Percentiles rank a stretch among this genome's conserved stretches.
Evolutionary conservation across 768 basidiomycete species (phyloP).

Genomic region (Gloeostereum incarnatum): DNA sequence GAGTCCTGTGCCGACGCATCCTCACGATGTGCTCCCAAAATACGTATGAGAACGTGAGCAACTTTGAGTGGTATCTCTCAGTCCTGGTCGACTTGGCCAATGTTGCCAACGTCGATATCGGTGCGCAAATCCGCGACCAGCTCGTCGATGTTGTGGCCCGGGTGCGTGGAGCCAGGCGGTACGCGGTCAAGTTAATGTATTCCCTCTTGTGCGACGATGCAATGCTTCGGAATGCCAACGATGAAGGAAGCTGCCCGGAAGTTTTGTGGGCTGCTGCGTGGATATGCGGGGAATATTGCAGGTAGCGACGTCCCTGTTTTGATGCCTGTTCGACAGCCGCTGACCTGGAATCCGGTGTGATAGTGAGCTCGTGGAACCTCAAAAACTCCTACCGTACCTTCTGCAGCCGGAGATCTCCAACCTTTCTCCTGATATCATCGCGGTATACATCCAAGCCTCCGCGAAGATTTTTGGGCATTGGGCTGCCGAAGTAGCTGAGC

Average conservation of each 20-base stretch:
- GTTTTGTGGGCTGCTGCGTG: constrained; percentile 92
- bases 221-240: constrained; percentile 55
- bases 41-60: constrained; percentile 79
- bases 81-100: constrained; percentile 89
- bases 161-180: constrained; percentile 66
- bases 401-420: constrained; percentile 48
- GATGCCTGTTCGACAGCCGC: no score
- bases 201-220: constrained; percentile 73
- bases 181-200: constrained; percentile 79
- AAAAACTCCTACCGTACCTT: constrained; percentile 63
- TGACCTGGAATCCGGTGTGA: neutral
- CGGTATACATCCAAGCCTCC: constrained; percentile 75
- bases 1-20: constrained; percentile 73
- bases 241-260: constrained; percentile 72
- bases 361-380: constrained; percentile 75
- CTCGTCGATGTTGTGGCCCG: constrained; percentile 82
- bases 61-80: constrained; percentile 98
- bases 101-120: constrained; percentile 74
- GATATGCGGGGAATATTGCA: constrained; percentile 93
- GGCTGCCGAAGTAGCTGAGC: constrained; percentile 63
- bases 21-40: constrained; percentile 79
- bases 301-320: constrained; percentile 31
- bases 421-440: constrained; percentile 55
- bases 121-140: constrained; percentile 70
- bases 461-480: constrained; percentile 85